Base-by-base conservation (phyloP, 495 filamentous ascomycete species). In the Penicillium odoratum region DNA sequence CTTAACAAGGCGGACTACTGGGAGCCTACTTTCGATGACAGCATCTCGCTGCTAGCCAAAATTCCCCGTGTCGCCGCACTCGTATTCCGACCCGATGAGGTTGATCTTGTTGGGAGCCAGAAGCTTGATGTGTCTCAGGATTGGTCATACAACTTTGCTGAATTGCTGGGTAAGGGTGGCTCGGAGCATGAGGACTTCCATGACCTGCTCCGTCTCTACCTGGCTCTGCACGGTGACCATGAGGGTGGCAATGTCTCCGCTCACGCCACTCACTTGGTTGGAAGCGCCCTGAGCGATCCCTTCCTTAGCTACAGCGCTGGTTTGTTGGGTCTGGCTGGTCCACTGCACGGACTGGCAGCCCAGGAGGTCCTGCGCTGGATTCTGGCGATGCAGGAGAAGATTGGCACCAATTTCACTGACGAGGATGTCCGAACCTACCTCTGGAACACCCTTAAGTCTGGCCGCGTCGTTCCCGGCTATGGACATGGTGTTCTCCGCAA, bases 311-410 rank as follows among this genome's bases (percentile, higher is more conserved):
- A 98, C 81, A 93, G 89, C 70, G 95, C 94, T 54, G 94, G 94
- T 65, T 84, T 98, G 28, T 90, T 97, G 69, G 94, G 95, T 67
- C 85, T 98, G 4, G 95, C 94, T 21, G 94, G 94, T 6, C 94
- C 94, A 0, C 81, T 98, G 13, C 94, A 98, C 75, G 93, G 93
- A 33, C 86, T 98, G 57, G 94, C 94, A 51, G 94, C 94, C 9
- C 94, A 98, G 76, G 94, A 98, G 74, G 95, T 98, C 18, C 83
- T 98, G 57, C 89, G 95, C 69, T 98, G 91, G 87, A 93, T 97
- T 67, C 73, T 94, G 40, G 85, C 93, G 66, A 98, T 98, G 94
- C 89, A 95, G 80, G 85, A 91, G 18, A 78, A 81, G 67, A 92
- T 98, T 62, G 92, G 92, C 49, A 80, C 78, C 55, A 82, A 83